Evolutionary conservation across 805 yeast species (phyloP).

Genomic region (Candida insectalens): DNA sequence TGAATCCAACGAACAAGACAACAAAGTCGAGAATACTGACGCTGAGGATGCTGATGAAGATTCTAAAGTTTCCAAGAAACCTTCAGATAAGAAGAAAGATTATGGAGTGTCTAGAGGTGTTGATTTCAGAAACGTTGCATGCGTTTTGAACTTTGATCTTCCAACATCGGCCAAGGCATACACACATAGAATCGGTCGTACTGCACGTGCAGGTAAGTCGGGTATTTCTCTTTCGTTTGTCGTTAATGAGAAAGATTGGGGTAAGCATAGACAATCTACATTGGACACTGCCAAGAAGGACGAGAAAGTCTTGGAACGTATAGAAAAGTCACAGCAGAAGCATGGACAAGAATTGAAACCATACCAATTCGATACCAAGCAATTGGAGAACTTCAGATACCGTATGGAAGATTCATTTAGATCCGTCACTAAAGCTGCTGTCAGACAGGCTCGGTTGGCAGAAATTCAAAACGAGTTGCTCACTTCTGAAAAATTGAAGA

Average conservation of each 20-base stretch:
- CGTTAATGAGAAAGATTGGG: slow-evolving; percentile 72
- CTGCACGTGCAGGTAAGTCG: slow-evolving; percentile 94
- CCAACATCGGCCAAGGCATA: slow-evolving; percentile 86
- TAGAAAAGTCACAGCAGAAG: slow-evolving; percentile 66
- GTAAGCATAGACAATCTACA: slow-evolving; percentile 78
- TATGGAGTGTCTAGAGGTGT: slow-evolving; percentile 96
- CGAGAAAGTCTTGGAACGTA: slow-evolving; percentile 73
- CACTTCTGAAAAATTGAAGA: slow-evolving; percentile 79
- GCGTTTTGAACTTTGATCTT: slow-evolving; percentile 90
- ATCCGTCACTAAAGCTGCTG: slow-evolving; percentile 81
- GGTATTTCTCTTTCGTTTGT: slow-evolving; percentile 94
- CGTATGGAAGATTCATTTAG: slow-evolving; percentile 96
- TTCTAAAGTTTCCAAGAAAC: slow-evolving; percentile 11
- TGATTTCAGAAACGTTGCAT: slow-evolving; percentile 91
- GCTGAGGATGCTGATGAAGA: slow-evolving; percentile 28
- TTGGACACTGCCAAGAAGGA: slow-evolving; percentile 66
- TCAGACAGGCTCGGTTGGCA: slow-evolving; percentile 86
- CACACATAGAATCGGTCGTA: slow-evolving; percentile 91
- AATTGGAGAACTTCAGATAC: slow-evolving; percentile 91
- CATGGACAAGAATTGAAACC: slow-evolving; percentile 72
- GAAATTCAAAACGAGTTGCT: slow-evolving; percentile 83
- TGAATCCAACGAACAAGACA: slow-evolving; percentile 58
- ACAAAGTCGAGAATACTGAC: slow-evolving; percentile 22
- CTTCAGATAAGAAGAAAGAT: slow-evolving; percentile 38
- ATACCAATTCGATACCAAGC: slow-evolving; percentile 82